Base-by-base conservation (phyloP, 1,284 basidiomycete genomes). In the Ceratobasidium sp. region DNA sequence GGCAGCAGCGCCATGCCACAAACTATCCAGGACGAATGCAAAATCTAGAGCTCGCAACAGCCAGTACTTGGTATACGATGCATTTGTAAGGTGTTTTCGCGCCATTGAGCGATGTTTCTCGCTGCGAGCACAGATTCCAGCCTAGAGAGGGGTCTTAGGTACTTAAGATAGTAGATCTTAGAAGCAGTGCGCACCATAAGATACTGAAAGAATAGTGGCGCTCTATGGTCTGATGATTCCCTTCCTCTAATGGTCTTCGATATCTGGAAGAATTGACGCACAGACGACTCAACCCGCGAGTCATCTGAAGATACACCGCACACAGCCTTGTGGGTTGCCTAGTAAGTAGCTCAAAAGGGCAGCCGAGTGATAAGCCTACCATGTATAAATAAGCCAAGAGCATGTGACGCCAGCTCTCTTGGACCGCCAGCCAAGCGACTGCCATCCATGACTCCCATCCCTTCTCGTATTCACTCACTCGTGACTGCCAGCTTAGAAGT, bases 1-100 rank as follows among this genome's bases (percentile, higher is more conserved):
- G 15, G 45, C 58, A 12, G 13, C 58, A 15, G 58, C 58, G 20
- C 58, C 58, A 15, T 62, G 58, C 60, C 60, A 64, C 3, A 64
- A 27, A 29, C 52, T 45, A 52, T 64, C 60, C 22, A 64, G 60
- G 10, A 52, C 60, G 22, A 47, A 47, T 17, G 38, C 34, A 42
- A 64, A 52, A 47, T 64, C 60, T 2, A 38, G 38, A 1, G 32
- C 60, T 7, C 29, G 38, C 6, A 43, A n/a, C 6, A 47, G 29
- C 56, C 38, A 60, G 12, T 15, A 25, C 17, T 29, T 22, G 12
- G 13, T 47, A 4, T 32, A 15, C 6, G 17, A n/a, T 3, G n/a
- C 22, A 10, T 6, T 20, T 1, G 42, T 3, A 4, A 60, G 27
- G 25, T 31, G n/a, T 12, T 60, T 17, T n/a, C 56, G 38, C 22